Evolutionary conservation across 164 flowering plant species (phyloP).

Genomic region (Piper betle): DNA sequence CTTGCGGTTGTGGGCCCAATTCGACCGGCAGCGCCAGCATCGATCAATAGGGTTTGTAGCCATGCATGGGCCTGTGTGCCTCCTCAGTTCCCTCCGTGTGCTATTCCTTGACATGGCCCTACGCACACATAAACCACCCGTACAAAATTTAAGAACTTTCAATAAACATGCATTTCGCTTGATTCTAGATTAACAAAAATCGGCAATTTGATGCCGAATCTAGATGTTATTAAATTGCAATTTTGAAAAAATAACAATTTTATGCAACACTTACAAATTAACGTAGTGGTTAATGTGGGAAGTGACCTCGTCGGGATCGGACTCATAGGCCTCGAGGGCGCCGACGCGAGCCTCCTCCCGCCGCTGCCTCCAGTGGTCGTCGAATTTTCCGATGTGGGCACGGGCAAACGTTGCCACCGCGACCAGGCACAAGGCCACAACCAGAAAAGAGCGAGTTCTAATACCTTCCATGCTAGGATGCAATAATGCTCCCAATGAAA

Average conservation of each 20-base stretch:
- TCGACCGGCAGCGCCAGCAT: constrained; percentile 56
- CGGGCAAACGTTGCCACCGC: neutral
- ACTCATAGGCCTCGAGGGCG: constrained; percentile 4
- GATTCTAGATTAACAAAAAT: neutral
- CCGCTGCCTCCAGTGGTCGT: constrained; percentile 7
- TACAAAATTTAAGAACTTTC: neutral
- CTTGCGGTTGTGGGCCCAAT: constrained; percentile 44
- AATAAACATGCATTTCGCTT: too few species aligned
- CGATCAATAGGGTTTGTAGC: constrained; percentile 72
- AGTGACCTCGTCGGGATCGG: constrained; percentile 5
- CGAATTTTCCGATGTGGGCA: constrained; percentile 3
- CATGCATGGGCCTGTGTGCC: constrained; percentile 20
- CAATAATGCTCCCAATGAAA: neutral
- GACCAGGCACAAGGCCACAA: neutral
- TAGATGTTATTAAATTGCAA: neutral
- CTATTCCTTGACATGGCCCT: constrained; percentile 28
- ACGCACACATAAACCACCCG: neutral
- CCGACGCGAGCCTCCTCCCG: constrained; percentile 1
- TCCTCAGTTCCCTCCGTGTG: constrained; percentile 33
- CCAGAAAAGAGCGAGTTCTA: neutral
- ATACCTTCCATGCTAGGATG: neutral
- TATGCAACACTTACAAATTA: neutral
- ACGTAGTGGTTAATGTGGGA: constrained; percentile 3
- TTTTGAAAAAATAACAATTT: too few species aligned
- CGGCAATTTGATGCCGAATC: too few species aligned